These are phyloP conservation scores for Epichloe sp. DNA, from an alignment of 2,329 filamentous ascomycete species.

Conservation along the genomic window DNA sequence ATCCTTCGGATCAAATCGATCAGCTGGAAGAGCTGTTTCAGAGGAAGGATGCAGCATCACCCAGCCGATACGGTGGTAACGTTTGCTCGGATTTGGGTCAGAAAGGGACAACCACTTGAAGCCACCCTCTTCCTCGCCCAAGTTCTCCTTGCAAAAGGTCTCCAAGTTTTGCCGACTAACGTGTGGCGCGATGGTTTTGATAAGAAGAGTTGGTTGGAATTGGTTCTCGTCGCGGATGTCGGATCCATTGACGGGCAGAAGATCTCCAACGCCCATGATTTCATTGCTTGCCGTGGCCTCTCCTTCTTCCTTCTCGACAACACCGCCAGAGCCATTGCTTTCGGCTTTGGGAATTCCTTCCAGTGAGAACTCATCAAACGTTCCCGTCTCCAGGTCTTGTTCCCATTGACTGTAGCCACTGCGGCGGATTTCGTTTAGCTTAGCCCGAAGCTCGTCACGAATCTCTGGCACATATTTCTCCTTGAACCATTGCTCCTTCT, in stretches of 20 bases:
- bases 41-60: constrained; percentile 81
- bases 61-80: constrained; percentile 96
- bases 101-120: constrained; percentile 95
- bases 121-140: constrained; percentile 80
- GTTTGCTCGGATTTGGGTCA: constrained; percentile 92
- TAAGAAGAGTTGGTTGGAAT: constrained; percentile 80
- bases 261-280: constrained; percentile 80
- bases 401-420: constrained; percentile 79
- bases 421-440: constrained; percentile 68
- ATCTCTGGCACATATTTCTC: constrained; percentile 85
- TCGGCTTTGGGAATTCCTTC: constrained; percentile 92
- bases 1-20: constrained; percentile 61
- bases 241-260: constrained; percentile 70
- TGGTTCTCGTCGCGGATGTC: constrained; percentile 84
- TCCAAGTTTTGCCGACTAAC: constrained; percentile 91
- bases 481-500: constrained; percentile 94
- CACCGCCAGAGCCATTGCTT: constrained; percentile 70
- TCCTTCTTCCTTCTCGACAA: constrained; percentile 89
- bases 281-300: constrained; percentile 86
- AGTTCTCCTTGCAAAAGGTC: constrained; percentile 83
- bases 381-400: constrained; percentile 67
- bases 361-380: constrained; percentile 88
- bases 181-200: constrained; percentile 95
- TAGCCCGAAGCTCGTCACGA: constrained; percentile 57
- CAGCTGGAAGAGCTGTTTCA: constrained; percentile 50